Conservation (phyloP, 2,329 filamentous ascomycete genomes). For the Pseudophaeomoniella oleicola region DNA sequence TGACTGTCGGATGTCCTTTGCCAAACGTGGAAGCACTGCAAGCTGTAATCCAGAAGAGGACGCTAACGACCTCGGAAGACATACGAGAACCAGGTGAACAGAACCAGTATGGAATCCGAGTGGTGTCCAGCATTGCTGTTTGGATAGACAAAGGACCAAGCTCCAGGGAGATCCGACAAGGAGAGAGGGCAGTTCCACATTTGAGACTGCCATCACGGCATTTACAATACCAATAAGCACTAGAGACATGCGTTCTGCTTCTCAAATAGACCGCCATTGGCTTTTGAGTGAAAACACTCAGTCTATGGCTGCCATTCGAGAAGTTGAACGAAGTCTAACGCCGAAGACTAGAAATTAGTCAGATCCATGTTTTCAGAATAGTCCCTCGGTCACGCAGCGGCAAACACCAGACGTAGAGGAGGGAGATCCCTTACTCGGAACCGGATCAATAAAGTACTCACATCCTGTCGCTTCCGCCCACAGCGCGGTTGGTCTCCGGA, state of each 20-base stretch:
- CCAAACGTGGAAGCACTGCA: background rate
- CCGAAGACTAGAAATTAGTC: slow-evolving; percentile 73
- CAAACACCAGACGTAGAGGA: slow-evolving; percentile 74
- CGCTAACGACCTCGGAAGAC: background rate
- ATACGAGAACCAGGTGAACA: background rate
- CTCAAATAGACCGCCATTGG: slow-evolving; percentile 33
- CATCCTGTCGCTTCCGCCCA: slow-evolving; percentile 82
- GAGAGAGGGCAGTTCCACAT: slow-evolving; percentile 5
- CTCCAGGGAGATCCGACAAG: slow-evolving; percentile 4
- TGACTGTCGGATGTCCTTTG: background rate
- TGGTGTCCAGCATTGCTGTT: background rate
- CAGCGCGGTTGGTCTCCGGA: slow-evolving; percentile 59
- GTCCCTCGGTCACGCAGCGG: slow-evolving; percentile 56
- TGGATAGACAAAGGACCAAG: background rate
- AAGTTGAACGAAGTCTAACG: slow-evolving; percentile 76
- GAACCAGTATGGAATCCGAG: background rate
- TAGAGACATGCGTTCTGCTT: slow-evolving; percentile 40
- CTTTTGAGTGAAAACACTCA: slow-evolving; percentile 25
- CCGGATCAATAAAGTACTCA: slow-evolving; percentile 65
- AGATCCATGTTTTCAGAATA: slow-evolving; percentile 55
- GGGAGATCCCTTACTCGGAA: slow-evolving; percentile 78
- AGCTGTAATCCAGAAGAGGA: background rate
- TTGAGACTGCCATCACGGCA: slow-evolving; percentile 15
- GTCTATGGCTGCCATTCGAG: slow-evolving; percentile 47
- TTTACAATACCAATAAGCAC: slow-evolving; percentile 30